Base-by-base conservation (phyloP, 83 land plant genomes). In the Larix sibirica region DNA sequence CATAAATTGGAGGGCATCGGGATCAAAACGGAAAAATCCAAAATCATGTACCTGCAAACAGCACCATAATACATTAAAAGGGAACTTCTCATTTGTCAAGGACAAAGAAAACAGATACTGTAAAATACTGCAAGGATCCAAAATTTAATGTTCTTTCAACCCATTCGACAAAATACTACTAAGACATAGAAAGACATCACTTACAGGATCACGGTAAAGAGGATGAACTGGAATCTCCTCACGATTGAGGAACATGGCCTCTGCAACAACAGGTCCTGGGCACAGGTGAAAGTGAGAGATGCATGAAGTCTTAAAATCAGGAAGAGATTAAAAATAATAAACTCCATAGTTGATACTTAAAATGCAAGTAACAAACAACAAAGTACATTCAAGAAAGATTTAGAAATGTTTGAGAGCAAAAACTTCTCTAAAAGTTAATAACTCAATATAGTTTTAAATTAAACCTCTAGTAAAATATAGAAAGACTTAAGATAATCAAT, bases 241-340 rank as follows among this genome's bases (percentile, higher is more conserved):
- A 3, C 98, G 82, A 79, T 97, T 95, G 2, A 97, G 89, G 83
- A 97, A 97, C 94, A 95, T 94, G n/a, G 99, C 99, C 81, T 97
- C 99, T 4, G 99, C 99, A 56, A 97, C 98, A 14, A 97, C 91
- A 21, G 99, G 99, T n/a, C 99, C 98, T 95, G 83, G 26, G 79
- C 24, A 24, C 16, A 28, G 56, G 9, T 50, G 13, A 50, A 10
- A 50, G 56, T 50, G 2, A 10, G 56, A 50, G 56, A 50, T 50
- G 12, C 56, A 50, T 12, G 12, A 50, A 50, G 56, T 50, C 13
- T 50, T 50, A 10, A 9, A 50, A 50, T 50, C 12, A 10, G 56
- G 56, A 50, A 50, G 56, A 50, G 44, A 42, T 13, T 13, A 76
- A 10, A 76, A 50, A 14, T 2, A 23, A 4, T 47, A 54, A 76